phyloP scores from a whole-genome alignment of 306 rosid genomes.

The Cucurbita argyrosperma region DNA sequence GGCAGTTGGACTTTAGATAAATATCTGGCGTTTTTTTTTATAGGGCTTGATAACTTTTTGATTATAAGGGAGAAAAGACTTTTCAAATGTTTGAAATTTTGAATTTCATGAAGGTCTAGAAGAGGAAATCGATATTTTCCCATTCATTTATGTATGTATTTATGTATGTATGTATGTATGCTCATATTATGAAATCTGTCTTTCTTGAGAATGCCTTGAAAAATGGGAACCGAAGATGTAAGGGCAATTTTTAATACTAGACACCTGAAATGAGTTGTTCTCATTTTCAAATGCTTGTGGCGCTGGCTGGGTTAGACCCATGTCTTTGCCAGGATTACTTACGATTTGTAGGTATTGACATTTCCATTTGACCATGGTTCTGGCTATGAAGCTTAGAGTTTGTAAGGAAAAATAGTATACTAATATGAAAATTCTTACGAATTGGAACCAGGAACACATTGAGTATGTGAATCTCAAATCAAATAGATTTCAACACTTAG shows the following conservation, averaged over 20 bases:
- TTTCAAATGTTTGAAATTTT: not conserved
- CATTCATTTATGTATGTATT: not conserved
- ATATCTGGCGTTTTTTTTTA: not conserved
- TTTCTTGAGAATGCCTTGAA: not conserved
- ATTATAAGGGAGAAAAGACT: not conserved
- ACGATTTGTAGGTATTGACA: not conserved
- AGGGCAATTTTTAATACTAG: not conserved
- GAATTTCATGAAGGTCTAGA: not conserved
- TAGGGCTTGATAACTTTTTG: not conserved
- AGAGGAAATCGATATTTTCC: not conserved
- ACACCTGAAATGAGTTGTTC: not conserved
- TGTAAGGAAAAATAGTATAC: not conserved
- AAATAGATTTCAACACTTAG: not conserved
- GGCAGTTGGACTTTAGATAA: not conserved
- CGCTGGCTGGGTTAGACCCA: not conserved
- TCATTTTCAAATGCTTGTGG: not conserved
- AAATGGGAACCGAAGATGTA: not conserved
- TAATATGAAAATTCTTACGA: not conserved
- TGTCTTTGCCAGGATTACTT: not conserved
- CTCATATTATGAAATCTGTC: not conserved
- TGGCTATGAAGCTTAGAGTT: not conserved
- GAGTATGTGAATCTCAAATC: not conserved
- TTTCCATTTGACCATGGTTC: not conserved
- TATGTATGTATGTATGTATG: not conserved
- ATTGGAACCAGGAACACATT: not conserved